Conservation (phyloP, 805 yeast species). For the Metschnikowia noctiluminum region DNA sequence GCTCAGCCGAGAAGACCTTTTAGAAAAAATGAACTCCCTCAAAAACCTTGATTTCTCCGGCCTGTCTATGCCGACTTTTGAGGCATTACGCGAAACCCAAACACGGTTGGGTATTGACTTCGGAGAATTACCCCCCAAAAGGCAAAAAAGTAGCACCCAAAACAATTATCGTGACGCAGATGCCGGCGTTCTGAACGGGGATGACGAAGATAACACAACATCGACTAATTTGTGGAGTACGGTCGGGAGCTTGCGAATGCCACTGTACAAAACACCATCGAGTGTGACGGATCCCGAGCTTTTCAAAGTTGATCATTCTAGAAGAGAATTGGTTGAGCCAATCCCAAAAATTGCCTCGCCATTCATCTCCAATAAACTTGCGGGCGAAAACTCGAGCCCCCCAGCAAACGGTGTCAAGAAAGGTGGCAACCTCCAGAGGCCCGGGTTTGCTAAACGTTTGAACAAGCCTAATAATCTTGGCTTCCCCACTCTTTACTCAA, state of each 20-base stretch:
- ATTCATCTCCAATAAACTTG: constrained; percentile 17
- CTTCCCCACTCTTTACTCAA: constrained; percentile 18
- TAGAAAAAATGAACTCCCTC: constrained; percentile 1
- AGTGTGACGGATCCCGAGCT: constrained; percentile 3
- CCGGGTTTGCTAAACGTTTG: constrained; percentile 9
- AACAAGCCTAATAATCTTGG: constrained; percentile 10
- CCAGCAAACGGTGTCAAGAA: constrained; percentile 10
- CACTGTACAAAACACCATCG: constrained; percentile 15
- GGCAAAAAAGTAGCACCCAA: neutral
- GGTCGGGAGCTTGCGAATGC: constrained; percentile 14
- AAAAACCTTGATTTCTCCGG: neutral
- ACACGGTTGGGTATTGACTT: constrained; percentile 1
- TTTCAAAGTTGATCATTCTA: neutral
- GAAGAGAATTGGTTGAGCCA: constrained; percentile 4
- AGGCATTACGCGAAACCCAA: constrained; percentile 3
- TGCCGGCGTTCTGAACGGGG: neutral
- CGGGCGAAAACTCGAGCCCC: constrained; percentile 2
- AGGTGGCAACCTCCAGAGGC: constrained; percentile 17
- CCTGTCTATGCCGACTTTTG: constrained; percentile 1
- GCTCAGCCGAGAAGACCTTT: constrained; percentile 1
- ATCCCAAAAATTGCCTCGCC: constrained; percentile 14
- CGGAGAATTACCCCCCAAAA: neutral
- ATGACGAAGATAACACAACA: neutral
- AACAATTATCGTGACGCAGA: neutral
- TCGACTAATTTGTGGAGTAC: neutral